Percentiles rank a stretch among this genome's conserved stretches.
Evolutionary conservation across 2,329 filamentous ascomycete genomes (phyloP).

Genomic region (Pseudocercospora musae): DNA sequence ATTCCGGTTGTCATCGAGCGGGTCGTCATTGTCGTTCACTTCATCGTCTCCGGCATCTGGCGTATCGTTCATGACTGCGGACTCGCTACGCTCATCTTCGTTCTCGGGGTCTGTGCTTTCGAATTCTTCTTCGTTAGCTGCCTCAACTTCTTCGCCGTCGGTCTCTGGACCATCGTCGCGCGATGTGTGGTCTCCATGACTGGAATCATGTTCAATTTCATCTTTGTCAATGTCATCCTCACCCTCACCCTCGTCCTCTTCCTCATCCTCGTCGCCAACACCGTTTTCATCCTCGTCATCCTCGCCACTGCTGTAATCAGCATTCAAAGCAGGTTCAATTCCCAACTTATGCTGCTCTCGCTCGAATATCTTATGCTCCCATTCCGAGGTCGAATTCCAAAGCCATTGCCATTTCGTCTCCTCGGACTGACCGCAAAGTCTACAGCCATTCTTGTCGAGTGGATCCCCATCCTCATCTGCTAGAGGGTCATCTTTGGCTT

Average conservation of each 20-base stretch:
- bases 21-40: neutral
- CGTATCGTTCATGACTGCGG: neutral
- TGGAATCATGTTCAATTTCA: too few species aligned
- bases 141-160: neutral
- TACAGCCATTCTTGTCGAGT: neutral
- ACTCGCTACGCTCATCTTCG: too few species aligned
- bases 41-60: neutral
- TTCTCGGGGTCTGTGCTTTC: too few species aligned
- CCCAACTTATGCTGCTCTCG: conserved; percentile 1
- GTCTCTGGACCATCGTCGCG: too few species aligned
- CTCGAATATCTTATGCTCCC: conserved; percentile 1
- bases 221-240: too few species aligned
- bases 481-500: neutral
- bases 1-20: conserved; percentile 7
- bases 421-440: neutral
- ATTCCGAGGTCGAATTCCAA: neutral
- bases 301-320: neutral
- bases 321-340: neutral
- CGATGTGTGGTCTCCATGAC: too few species aligned
- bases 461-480: neutral
- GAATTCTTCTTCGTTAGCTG: too few species aligned
- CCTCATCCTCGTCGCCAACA: neutral
- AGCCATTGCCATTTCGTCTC: neutral
- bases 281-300: neutral
- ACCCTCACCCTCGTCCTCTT: neutral